Evolutionary conservation across 2,329 filamentous ascomycete genomes (phyloP), one percentile per base, ranked within the genome.

Genomic region (Trichoderma atrobrunneum): DNA sequence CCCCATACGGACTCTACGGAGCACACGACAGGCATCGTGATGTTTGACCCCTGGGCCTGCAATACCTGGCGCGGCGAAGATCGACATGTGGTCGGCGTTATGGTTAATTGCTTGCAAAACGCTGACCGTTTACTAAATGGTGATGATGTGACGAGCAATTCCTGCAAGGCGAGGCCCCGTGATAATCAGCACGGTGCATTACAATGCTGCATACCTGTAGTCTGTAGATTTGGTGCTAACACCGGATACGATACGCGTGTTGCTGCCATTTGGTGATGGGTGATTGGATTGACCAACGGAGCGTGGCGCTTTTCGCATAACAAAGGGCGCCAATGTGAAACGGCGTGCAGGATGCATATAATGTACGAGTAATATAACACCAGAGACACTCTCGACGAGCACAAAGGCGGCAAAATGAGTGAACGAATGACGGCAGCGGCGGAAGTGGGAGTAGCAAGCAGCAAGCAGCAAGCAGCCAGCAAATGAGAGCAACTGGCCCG

Each of bases 41-140:
- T 51, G 56, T 11, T 11, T 26, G 21, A 61, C 60, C 56, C 36
- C 65, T 60, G 64, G 43, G 18, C 18, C 11, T 43, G 21, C 24
- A 36, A 24, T 30, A 28, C 61, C 32, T 54, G 63, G 39, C 62
- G 26, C 28, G 67, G 59, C 12, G 57, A 62, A 70, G 57, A 70
- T 70, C 67, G 67, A 26, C 67, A 43, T 51, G 34, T 34, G 8
- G 56, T 54, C 67, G 57, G 66, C 66, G 30, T 21, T n/a, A 28
- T 30, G 57, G 61, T 62, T 62, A 28, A 54, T 70, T 70, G 57
- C 67, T 36, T 54, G 67, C 57, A 62, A 54, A 54, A 70, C 57
- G 24, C 57, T 62, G 57, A 54, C 57, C 16, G 39, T 61, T 36
- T 70, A 57, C 61, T 18, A 36, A 36, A 51, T 57, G 39, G 51